phyloP scores from a whole-genome alignment of 345 rosid genomes.

The Camelina laxa region DNA sequence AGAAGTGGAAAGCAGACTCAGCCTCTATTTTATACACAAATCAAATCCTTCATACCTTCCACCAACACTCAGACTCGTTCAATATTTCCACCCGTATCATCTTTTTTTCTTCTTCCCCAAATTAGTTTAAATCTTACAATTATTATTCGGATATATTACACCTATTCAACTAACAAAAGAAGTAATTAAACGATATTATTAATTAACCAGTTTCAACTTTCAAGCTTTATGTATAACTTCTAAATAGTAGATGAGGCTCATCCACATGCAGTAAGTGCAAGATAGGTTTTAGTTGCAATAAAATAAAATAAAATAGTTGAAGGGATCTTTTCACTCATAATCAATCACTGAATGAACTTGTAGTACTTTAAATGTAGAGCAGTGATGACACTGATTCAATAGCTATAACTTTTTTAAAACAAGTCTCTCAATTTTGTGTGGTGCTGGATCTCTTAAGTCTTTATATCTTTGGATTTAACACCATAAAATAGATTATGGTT shows the following conservation, averaged over 20 bases:
- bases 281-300: not conserved
- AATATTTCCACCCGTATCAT: constrained; percentile 10
- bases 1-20: constrained; percentile 48
- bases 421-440: constrained; percentile 20
- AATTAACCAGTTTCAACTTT: not conserved
- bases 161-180: not conserved
- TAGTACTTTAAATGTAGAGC: too few relatives aligned
- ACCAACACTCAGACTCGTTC: constrained; percentile 4
- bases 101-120: not conserved
- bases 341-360: too few relatives aligned
- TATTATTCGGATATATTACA: not conserved
- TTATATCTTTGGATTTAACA: constrained; percentile 13
- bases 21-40: constrained; percentile 35
- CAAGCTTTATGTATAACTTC: not conserved
- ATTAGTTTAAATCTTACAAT: not conserved
- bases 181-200: not conserved
- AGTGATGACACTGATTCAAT: not conserved
- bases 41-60: constrained; percentile 32
- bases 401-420: not conserved
- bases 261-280: not conserved
- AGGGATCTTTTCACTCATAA: too few relatives aligned
- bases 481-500: constrained; percentile 2
- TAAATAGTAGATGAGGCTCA: not conserved
- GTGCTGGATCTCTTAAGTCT: constrained; percentile 9
- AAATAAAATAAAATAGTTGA: too few relatives aligned